Evolutionary conservation across 140 eudicot species (phyloP), one percentile per base, ranked within the genome.

Genomic region (Ambrosia hybrid): DNA sequence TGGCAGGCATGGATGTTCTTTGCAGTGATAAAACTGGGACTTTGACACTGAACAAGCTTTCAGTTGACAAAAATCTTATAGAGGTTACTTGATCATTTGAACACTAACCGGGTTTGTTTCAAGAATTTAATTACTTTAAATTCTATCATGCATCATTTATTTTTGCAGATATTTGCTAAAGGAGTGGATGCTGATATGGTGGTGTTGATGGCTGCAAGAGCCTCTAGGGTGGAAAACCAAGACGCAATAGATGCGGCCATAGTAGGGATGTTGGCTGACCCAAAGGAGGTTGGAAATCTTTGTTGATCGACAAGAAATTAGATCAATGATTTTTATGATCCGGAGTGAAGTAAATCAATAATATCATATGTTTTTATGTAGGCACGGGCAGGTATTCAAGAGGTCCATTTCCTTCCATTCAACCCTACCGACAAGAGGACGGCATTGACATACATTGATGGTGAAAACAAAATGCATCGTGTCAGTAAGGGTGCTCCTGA

Each of bases 401-500:
- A 91, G 80, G 34, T 88, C 43, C 97, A 91, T 76, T 91, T 91
- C 79, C 90, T 91, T 73, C 97, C 97, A 68, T 91, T 91, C 78
- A 91, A 91, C 71, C 97, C 92, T 11, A 91, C 97, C 76, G 92
- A 88, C 69, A 91, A 91, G 73, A 78, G 97, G 43, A 91, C 97
- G 21, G 95, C 97, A 39, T 72, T 91, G 78, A 91, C 97, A 30
- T 91, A 91, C 65, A 33, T 79, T 53, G 97, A 88, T 56, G 60
- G 80, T 78, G 83, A 88, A 48, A 83, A 92, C 21, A 91, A 78
- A 84, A 79, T 79, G 92, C 95, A 91, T 65, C 79, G 96, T 64
- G 97, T 91, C 85, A 88, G 96, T 80, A 91, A 91, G 80, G 97
- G 97, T 78, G 96, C 97, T 65, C 97, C 97, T 0, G 96, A 91